These are phyloP conservation scores for Perkinsus marinus DNA, from an alignment of 169 alveolate genomes.

Conservation along the genomic window DNA sequence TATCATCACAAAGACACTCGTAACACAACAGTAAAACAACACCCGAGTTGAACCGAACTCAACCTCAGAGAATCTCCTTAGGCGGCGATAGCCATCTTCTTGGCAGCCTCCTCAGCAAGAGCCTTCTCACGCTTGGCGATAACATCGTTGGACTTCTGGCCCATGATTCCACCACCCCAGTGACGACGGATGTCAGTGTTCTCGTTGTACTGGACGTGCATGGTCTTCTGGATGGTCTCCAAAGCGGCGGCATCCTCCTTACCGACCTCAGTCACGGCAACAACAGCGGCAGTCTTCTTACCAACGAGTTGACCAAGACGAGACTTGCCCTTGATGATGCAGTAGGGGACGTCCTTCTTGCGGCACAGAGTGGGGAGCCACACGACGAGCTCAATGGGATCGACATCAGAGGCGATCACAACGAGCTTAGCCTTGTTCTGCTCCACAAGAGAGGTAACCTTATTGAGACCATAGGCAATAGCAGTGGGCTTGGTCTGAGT, in stretches of 20 bases:
- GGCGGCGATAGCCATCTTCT: not conserved
- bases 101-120: not conserved
- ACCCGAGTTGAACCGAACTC: constrained; percentile 1
- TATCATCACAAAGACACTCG: constrained; percentile 2
- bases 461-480: constrained; percentile 83
- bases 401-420: constrained; percentile 97
- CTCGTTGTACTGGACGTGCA: constrained; percentile 85
- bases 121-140: not conserved
- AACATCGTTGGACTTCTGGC: constrained; percentile 56
- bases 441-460: constrained; percentile 90
- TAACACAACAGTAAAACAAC: constrained; percentile 33
- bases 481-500: constrained; percentile 62
- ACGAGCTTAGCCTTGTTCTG: constrained; percentile 94
- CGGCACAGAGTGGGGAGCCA: constrained; percentile 98
- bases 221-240: constrained; percentile 71
- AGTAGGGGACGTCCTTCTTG: constrained; percentile 92
- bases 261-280: constrained; percentile 87
- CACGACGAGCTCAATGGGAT: constrained; percentile 93
- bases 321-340: constrained; percentile 91
- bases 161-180: constrained; percentile 94
- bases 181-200: constrained; percentile 78
- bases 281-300: constrained; percentile 92
- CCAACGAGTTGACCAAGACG: constrained; percentile 95
- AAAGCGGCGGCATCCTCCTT: constrained; percentile 84
- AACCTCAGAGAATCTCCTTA: not conserved